Conservation (phyloP, 139 green algal genomes). For the Chlorella sp. region DNA sequence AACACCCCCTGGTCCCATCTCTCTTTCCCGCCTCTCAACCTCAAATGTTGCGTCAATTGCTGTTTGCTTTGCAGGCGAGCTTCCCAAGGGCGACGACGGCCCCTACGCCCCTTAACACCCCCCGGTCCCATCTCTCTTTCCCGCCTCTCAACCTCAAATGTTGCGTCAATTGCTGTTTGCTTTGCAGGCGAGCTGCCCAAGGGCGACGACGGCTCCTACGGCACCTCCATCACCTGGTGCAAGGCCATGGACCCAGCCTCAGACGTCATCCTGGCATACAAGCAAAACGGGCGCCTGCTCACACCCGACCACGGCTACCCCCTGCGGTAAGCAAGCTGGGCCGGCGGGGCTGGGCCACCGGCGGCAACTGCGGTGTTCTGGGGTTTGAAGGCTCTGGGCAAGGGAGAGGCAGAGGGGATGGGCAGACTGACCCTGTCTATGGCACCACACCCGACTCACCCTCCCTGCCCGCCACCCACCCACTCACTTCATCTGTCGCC, state of each 20-base stretch:
- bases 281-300: constrained; percentile 79
- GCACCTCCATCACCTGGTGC: constrained; percentile 62
- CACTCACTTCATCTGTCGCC: background rate
- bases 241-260: constrained; percentile 69
- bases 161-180: too few species aligned
- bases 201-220: constrained; percentile 70
- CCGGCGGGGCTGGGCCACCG: background rate
- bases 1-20: too few species aligned
- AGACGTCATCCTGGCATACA: constrained; percentile 83
- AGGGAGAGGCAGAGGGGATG: background rate
- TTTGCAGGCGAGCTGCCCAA: constrained; percentile 80
- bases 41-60: too few species aligned
- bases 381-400: background rate
- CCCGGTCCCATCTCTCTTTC: background rate
- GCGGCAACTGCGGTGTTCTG: too few species aligned
- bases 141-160: too few species aligned
- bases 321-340: constrained; percentile 43
- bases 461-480: background rate
- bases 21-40: too few species aligned
- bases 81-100: too few species aligned
- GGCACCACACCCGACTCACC: too few species aligned
- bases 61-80: background rate
- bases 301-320: constrained; percentile 83
- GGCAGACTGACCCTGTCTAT: too few species aligned
- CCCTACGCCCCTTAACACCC: too few species aligned